Conservation (phyloP, 768 basidiomycete species). For the Kwoniella sp. region DNA sequence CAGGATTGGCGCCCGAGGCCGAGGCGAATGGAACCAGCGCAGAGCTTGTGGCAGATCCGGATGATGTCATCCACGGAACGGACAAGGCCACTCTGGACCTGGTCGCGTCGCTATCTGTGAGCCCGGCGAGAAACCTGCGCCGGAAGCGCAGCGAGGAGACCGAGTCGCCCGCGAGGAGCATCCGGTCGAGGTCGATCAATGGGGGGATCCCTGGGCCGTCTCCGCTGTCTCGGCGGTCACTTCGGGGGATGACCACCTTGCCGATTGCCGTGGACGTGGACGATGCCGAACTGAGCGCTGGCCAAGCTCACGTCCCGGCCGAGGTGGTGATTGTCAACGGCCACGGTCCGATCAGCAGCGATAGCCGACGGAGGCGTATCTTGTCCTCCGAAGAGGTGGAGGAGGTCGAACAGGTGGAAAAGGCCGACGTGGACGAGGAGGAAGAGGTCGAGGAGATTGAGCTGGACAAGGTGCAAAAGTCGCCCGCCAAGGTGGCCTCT, state of each 20-base stretch:
- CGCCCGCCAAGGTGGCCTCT: background rate
- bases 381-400: background rate
- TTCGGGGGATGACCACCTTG: background rate
- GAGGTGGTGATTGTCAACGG: background rate
- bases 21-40: background rate
- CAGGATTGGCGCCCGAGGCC: background rate
- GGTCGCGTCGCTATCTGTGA: conserved; percentile 24
- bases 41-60: background rate
- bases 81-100: conserved; percentile 35
- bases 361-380: background rate
- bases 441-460: conserved; percentile 4
- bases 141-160: conserved; percentile 1
- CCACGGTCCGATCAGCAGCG: conserved; percentile 1
- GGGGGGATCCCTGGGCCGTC: background rate
- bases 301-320: background rate
- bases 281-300: background rate
- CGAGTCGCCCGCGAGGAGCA: conserved; percentile 1
- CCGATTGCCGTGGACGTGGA: too few relatives aligned
- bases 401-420: background rate
- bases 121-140: conserved; percentile 23
- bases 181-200: background rate
- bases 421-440: conserved; percentile 3
- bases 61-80: conserved; percentile 19
- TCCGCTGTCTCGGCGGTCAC: background rate
- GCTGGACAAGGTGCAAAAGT: background rate